Evolutionary conservation across 2,329 filamentous ascomycete species (phyloP), one percentile per base, ranked within the genome.

Genomic region (Arthrobotrys megalospora): DNA sequence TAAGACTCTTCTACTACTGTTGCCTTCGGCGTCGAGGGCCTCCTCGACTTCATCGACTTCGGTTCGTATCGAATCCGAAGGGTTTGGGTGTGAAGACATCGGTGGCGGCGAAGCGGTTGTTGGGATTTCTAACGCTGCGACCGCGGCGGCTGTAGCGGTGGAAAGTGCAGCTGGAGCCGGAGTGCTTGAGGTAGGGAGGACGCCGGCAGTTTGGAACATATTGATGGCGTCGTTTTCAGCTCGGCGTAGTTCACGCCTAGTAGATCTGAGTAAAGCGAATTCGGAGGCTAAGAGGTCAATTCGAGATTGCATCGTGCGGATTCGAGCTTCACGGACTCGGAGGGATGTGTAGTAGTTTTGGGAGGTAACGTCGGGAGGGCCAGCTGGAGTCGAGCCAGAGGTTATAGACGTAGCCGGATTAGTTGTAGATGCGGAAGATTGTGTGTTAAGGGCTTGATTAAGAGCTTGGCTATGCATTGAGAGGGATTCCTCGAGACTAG

Each of bases 231-330:
- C 75, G 52, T 52, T 67, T 50, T 78, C 75, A 8, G 75, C 81
- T 43, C 81, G 52, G 41, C 81, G 67, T 19, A 81, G 16, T 50
- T 81, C 81, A 34, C 80, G 71, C 19, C 81, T 76, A 2, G 80
- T 81, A 24, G 76, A 75, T 19, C 80, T 77, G 19, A 82, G 64
- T 14, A 82, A 52, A 36, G 79, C 78, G 65, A 82, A 82, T 64
- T 82, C 81, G 8, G 79, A 81, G 10, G 80, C 80, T 14, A 82
- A 55, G 6, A 82, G 78, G 19, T 82, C 80, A 19, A 82, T 81
- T 24, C 81, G 68, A 5, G 78, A 80, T 60, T 82, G 81, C 81
- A 82, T 81, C n/a, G 80, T 81, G 11, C 81, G 55, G 10, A 82
- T 65, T 19, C 81, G 72, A 12, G 81, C 80, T 64, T 82, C 81